Percentiles rank a stretch among this genome's conserved stretches.
These are phyloP conservation scores for Sphaceloma murrayae DNA, from an alignment of 2,329 filamentous ascomycete species.

Conservation along the genomic window DNA sequence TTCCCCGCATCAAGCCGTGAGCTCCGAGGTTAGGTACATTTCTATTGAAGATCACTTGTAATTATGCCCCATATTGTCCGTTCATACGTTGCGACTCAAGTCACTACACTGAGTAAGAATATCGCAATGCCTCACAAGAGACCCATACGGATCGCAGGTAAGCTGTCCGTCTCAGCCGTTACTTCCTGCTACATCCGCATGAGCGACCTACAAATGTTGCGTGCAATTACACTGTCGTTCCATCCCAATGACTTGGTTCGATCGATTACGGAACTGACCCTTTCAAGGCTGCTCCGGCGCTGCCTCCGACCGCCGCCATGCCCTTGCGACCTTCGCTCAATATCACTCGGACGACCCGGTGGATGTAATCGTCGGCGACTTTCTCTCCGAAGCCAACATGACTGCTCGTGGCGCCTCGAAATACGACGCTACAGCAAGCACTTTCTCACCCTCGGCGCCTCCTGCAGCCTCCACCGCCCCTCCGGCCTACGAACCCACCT, in stretches of 20 bases:
- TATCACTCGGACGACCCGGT: slow-evolving; percentile 21
- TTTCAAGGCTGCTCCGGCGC: slow-evolving; percentile 5
- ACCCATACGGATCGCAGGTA: slow-evolving; percentile 33
- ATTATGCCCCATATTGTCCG: too few species aligned
- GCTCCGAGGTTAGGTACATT: slow-evolving; percentile 4
- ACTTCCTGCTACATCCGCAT: too few species aligned
- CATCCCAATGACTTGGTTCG: slow-evolving; percentile 26
- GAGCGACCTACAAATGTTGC: too few species aligned
- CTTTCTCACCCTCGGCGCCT: slow-evolving; percentile 1
- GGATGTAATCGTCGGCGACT: slow-evolving; percentile 48
- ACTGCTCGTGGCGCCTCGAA: slow-evolving; percentile 25
- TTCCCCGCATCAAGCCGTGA: slow-evolving; percentile 4
- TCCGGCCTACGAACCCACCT: slow-evolving; percentile 30
- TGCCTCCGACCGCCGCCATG: slow-evolving; percentile 11
- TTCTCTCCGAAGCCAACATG: slow-evolving; percentile 36
- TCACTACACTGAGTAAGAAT: too few species aligned
- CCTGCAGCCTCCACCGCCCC: not conserved
- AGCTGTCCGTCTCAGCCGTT: too few species aligned
- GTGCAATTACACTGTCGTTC: slow-evolving; percentile 32
- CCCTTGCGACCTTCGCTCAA: slow-evolving; percentile 9
- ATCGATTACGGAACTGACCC: too few species aligned
- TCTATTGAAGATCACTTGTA: too few species aligned
- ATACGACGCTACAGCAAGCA: slow-evolving; percentile 21
- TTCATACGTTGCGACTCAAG: too few species aligned
- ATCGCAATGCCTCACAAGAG: slow-evolving; percentile 39